Conservation (phyloP, 345 rosid species). For the Eucalyptus albens region DNA sequence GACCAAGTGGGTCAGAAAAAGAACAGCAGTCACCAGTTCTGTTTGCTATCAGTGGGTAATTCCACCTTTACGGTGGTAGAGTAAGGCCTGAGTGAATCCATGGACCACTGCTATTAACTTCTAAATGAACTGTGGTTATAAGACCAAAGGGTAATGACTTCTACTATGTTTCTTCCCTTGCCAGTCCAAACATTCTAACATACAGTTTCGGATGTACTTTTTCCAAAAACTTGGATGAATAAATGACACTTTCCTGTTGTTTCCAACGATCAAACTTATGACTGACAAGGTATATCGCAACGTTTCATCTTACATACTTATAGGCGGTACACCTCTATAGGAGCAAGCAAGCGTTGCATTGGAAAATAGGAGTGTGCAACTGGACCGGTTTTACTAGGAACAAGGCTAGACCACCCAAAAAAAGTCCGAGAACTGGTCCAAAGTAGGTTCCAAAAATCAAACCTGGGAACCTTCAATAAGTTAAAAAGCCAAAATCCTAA, state of each 20-base stretch:
- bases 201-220: neutral
- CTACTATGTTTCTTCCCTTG: neutral
- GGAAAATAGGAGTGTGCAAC: neutral
- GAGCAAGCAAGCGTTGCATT: neutral
- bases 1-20: neutral
- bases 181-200: neutral
- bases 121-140: neutral
- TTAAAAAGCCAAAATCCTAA: too few species aligned
- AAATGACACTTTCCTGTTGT: neutral
- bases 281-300: neutral
- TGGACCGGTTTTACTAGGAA: fast-evolving
- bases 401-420: too few species aligned
- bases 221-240: neutral
- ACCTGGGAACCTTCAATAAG: too few species aligned
- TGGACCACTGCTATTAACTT: neutral
- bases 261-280: neutral
- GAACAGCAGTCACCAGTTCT: neutral
- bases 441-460: too few species aligned
- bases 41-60: neutral
- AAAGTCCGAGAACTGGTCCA: too few species aligned
- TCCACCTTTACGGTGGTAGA: neutral
- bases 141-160: neutral
- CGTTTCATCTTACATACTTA: neutral
- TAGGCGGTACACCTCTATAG: neutral
- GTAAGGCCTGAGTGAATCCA: neutral